Conservation (phyloP, 371 early-diverging fungal genomes). For the Apophysomyces trapeziformis region DNA sequence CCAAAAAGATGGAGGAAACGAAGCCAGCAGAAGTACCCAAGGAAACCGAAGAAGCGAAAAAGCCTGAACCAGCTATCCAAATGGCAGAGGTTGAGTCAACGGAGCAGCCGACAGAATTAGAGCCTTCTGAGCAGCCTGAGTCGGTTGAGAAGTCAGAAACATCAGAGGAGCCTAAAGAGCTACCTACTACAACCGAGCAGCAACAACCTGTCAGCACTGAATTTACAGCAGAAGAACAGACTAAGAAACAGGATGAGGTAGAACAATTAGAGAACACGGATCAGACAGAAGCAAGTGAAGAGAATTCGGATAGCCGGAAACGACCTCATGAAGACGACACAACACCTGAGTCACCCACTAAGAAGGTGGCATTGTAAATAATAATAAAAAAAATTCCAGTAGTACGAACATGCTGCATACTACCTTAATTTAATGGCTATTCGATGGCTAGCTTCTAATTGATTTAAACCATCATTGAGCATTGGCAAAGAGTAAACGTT, state of each 20-base stretch:
- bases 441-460: no score
- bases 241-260: background rate
- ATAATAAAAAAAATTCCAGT: background rate
- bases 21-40: background rate
- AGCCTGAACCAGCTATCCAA: background rate
- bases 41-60: background rate
- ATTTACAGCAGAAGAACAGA: background rate
- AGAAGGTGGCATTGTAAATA: conserved; percentile 10
- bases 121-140: background rate
- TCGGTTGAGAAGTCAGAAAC: background rate
- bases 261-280: background rate
- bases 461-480: no score
- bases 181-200: background rate
- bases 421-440: no score
- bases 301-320: background rate
- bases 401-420: background rate
- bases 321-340: conserved; percentile 4
- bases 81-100: background rate
- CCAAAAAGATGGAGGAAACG: background rate
- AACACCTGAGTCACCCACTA: conserved; percentile 1
- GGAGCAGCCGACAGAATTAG: background rate
- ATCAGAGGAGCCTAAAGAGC: background rate
- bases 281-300: background rate
- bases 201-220: background rate
- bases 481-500: no score